These are phyloP conservation scores for Pseudopyrenochaeta lycopersici DNA, from an alignment of 2,329 filamentous ascomycete species.

Conservation along the genomic window DNA sequence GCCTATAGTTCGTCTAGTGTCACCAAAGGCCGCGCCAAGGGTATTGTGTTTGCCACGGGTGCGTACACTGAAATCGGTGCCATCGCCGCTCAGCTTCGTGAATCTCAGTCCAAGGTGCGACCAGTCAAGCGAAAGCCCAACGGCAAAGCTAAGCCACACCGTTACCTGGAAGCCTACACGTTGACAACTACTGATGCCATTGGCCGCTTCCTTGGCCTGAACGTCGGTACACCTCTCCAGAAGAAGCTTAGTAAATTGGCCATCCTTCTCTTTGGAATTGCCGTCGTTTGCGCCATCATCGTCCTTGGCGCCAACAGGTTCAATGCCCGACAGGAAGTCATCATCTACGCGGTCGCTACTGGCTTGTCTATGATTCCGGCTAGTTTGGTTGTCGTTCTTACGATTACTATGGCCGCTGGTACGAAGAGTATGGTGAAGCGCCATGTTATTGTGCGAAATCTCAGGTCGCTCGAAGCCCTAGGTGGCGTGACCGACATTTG, in stretches of 20 bases:
- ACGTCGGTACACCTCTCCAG: conserved; percentile 50
- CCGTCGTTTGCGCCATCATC: too few relatives aligned
- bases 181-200: conserved; percentile 56
- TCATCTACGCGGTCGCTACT: too few relatives aligned
- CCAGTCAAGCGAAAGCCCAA: conserved; percentile 54
- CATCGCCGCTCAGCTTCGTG: conserved; percentile 73
- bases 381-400: too few relatives aligned
- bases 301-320: too few relatives aligned
- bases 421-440: too few relatives aligned
- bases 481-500: conserved; percentile 56
- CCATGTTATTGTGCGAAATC: too few relatives aligned
- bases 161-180: conserved; percentile 59
- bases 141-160: too few relatives aligned
- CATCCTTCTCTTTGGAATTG: conserved; percentile 47
- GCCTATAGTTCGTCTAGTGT: conserved; percentile 72
- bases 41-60: conserved; percentile 73
- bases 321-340: too few relatives aligned
- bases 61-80: conserved; percentile 78
- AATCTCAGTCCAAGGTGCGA: conserved; percentile 50
- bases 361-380: too few relatives aligned
- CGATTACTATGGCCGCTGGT: too few relatives aligned
- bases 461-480: conserved; percentile 47
- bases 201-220: conserved; percentile 52
- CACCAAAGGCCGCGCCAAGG: conserved; percentile 73
- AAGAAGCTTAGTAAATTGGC: conserved; percentile 48